Percentiles rank a stretch among this genome's conserved stretches.
These are phyloP conservation scores for Torulaspora indica DNA, from an alignment of 805 yeast species.

Conservation along the genomic window DNA sequence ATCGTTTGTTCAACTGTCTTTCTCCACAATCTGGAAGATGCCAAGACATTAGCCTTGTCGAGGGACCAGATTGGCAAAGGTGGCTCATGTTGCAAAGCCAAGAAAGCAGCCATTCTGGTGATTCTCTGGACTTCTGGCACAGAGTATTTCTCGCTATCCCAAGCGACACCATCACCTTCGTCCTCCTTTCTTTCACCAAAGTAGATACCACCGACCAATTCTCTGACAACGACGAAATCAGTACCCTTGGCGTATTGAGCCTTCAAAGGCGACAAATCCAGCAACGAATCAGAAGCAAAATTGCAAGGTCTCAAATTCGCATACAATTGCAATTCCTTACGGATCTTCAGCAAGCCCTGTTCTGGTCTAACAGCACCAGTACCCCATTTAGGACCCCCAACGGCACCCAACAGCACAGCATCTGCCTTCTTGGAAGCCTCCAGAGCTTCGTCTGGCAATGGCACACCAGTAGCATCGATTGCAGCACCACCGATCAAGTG, in stretches of 20 bases:
- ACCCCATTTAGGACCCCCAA: slow-evolving; percentile 99
- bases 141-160: slow-evolving; percentile 89
- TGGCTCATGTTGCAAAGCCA: slow-evolving; percentile 89
- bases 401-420: slow-evolving; percentile 96
- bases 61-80: slow-evolving; percentile 94
- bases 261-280: slow-evolving; percentile 84
- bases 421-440: slow-evolving; percentile 81
- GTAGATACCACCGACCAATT: slow-evolving; percentile 96
- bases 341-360: slow-evolving; percentile 88
- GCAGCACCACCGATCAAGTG: slow-evolving; percentile 98
- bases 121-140: slow-evolving; percentile 92
- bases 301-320: slow-evolving; percentile 97
- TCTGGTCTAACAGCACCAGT: slow-evolving; percentile 95
- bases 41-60: slow-evolving; percentile 96
- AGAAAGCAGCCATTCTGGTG: slow-evolving; percentile 96
- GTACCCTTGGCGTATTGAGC: slow-evolving; percentile 84
- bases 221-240: slow-evolving; percentile 89
- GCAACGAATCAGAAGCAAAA: slow-evolving; percentile 78
- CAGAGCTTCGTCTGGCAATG: slow-evolving; percentile 80
- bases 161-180: slow-evolving; percentile 77
- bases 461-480: slow-evolving; percentile 92
- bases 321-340: slow-evolving; percentile 89
- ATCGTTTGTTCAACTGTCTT: slow-evolving; percentile 84
- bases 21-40: slow-evolving; percentile 95
- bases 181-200: slow-evolving; percentile 96